Evolutionary conservation across 2,329 filamentous ascomycete genomes (phyloP), one percentile per base, ranked within the genome.

Genomic region (Exophiala mesophila): DNA sequence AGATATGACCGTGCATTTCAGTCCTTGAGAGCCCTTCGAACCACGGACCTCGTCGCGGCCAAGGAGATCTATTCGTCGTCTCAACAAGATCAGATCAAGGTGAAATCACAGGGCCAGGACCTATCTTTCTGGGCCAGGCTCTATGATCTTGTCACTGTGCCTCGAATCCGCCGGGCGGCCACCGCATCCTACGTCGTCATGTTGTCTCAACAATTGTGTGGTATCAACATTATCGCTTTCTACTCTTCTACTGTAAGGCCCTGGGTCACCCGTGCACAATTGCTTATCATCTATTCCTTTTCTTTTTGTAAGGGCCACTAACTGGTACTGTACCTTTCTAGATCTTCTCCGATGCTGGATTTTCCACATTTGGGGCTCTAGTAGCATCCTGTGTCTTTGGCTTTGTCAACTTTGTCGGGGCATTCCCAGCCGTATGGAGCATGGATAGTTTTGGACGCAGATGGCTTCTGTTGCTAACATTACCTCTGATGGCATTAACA

Each of bases 141-240:
- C 24, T 37, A 44, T 24, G 56, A 61, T 31, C 52, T 63, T 9
- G 59, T 62, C 43, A 59, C 55, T 1, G 55, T 60, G 29, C 60
- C 59, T 16, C 58, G 60, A 12, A 53, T 57, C 33, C 52, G 59
- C 4, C 54, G 59, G 36, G 58, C 60, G 7, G 59, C 55, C 4
- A 49, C 56, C 10, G 59, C 57, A 15, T 50, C 58, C 7, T 58
- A 58, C 35, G 51, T 57, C 26, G 59, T 60, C 16, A 60, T 61
- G 59, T 50, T 59, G 18, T 55, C 54, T 17, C 59, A 62, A 45
- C 56, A 59, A 33, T 54, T 62, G 34, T 61, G 56, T 39, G 72
- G 71, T 65, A 50, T 82, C 61, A 82, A 84, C 56, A 82, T 85
- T 41, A 83, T 85, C 39, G 78, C 80, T 3, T 85, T 85, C 61